These are phyloP conservation scores for Xylaria grammica DNA, from an alignment of 495 filamentous ascomycete species.

Conservation along the genomic window DNA sequence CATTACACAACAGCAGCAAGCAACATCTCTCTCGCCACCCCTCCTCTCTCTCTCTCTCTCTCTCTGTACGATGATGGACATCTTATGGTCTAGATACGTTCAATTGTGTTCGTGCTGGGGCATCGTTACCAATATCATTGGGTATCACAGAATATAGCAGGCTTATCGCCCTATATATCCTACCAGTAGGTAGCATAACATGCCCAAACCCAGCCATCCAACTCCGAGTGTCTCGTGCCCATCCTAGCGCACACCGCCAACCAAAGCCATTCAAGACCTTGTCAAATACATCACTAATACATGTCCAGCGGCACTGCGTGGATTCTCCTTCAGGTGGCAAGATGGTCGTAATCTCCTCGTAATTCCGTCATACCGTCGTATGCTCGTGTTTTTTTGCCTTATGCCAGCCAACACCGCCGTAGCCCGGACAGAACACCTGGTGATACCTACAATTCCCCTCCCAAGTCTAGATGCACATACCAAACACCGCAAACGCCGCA, in stretches of 20 bases:
- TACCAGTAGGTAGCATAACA: conserved; percentile 18
- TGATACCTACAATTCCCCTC: background rate
- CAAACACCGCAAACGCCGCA: conserved; percentile 15
- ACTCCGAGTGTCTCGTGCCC: conserved; percentile 1
- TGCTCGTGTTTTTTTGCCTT: conserved; percentile 24
- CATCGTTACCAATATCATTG: conserved; percentile 8
- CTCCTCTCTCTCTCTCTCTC: too few species aligned
- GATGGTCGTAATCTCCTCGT: conserved; percentile 29
- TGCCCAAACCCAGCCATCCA: conserved; percentile 14
- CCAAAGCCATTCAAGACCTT: background rate
- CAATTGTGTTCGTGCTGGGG: too few species aligned
- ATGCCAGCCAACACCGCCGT: conserved; percentile 2
- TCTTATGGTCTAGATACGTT: too few species aligned
- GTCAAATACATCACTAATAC: conserved; percentile 1
- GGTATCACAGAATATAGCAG: conserved; percentile 21
- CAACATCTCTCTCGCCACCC: too few species aligned
- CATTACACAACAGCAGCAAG: too few species aligned
- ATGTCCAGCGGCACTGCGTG: conserved; percentile 12
- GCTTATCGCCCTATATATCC: conserved; percentile 19
- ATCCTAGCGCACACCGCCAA: background rate
- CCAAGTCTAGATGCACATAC: conserved; percentile 14
- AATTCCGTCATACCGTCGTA: conserved; percentile 34
- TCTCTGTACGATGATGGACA: too few species aligned
- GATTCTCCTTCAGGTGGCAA: conserved; percentile 5
- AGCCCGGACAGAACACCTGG: conserved; percentile 4